A percentile compares a stretch with the other conserved stretches of the same genome.
Conservation (phyloP, 805 yeast species). For the Nakazawaea ishiwadae region DNA sequence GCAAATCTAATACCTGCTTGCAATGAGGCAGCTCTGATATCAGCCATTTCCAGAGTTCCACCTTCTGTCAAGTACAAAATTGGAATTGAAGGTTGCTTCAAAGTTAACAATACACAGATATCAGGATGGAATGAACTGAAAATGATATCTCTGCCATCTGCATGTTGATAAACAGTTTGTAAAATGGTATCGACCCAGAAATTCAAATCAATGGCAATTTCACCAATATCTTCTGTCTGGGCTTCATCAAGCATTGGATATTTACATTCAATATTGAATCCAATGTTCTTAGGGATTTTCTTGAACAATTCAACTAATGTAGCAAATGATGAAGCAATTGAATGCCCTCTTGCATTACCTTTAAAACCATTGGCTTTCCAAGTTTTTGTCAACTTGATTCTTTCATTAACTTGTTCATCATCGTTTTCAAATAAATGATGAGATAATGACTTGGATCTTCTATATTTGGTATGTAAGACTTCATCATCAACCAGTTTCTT, state of each 20-base stretch:
- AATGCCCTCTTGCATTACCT: constrained; percentile 87
- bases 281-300: constrained; percentile 77
- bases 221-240: constrained; percentile 82
- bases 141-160: constrained; percentile 76
- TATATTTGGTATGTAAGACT: constrained; percentile 20
- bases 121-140: constrained; percentile 96
- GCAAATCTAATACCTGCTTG: constrained; percentile 92
- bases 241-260: constrained; percentile 96
- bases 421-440: constrained; percentile 30
- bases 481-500: constrained; percentile 26
- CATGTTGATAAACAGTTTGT: constrained; percentile 71
- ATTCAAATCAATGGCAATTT: constrained; percentile 76
- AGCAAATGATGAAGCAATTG: constrained; percentile 89
- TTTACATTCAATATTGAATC: constrained; percentile 91
- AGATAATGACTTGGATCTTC: constrained; percentile 33
- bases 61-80: constrained; percentile 85
- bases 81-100: constrained; percentile 93
- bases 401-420: constrained; percentile 38
- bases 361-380: constrained; percentile 83
- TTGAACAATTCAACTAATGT: constrained; percentile 80
- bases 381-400: constrained; percentile 85
- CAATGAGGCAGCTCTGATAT: constrained; percentile 77
- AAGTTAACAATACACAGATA: constrained; percentile 74
- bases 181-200: constrained; percentile 85
- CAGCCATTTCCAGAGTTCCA: constrained; percentile 85